Base-by-base conservation (phyloP, 2,329 filamentous ascomycete genomes). In the Trichoderma simmonsii region DNA sequence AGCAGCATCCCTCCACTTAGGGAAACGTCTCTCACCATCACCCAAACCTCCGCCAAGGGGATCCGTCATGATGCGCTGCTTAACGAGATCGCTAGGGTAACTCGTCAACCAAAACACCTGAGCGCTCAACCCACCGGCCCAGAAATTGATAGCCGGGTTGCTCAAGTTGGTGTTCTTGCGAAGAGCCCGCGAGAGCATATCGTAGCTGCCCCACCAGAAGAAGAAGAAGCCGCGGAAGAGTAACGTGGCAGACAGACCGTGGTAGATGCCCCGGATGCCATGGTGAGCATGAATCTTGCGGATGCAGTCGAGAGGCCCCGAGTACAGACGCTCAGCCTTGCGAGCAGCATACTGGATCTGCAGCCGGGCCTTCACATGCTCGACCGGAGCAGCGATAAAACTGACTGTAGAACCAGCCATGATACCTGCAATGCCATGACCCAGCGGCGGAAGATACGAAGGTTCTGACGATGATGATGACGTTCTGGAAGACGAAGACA, bases 151-250 rank as follows among this genome's bases (percentile, higher is more conserved):
- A 1, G 91, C 91, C 0, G 96, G 94, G 0, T 90, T 89, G 69
- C 92, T 92, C 69, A 98, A 83, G 14, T 77, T 82, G 3, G 95
- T 97, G 77, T 90, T 85, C 21, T 88, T 82, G 70, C 88, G 85
- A 79, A 98, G 84, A 72, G 86, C 83, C 26, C 89, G 86, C 6
- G 93, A 93, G 76, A 98, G 87, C 34, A 97, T 77, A 78, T 98
- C 95, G 84, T 99, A 99, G 73, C 90, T 92, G n/a, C 91, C 91
- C 96, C 96, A 99, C 95, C 95, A 98, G 85, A 92, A 96, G 87
- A 97, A 98, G 86, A 99, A 99, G 84, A 95, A 97, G 15, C 90
- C 90, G 21, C 96, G 89, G 84, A 98, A 98, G 62, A 98, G 82
- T 63, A 98, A 85, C 0, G 96, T 98, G 1, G 96, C 93, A 48